phyloP scores from a whole-genome alignment of 2,329 filamentous ascomycete genomes.

The Monilinia fructigena region DNA sequence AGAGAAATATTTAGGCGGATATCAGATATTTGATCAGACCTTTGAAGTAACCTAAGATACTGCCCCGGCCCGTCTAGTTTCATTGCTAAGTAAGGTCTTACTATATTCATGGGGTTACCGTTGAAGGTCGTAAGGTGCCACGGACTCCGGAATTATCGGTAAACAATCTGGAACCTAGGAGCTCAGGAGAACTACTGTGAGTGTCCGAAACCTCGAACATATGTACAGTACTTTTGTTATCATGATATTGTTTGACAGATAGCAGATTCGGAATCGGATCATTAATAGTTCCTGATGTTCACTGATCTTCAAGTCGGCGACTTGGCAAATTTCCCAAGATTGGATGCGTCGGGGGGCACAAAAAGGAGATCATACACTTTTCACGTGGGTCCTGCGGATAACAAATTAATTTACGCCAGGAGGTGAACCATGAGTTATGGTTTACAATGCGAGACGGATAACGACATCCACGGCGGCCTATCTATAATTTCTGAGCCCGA shows the following conservation, averaged over 20 bases:
- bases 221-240: not conserved
- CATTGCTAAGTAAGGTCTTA: not conserved
- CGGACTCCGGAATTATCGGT: constrained; percentile 1
- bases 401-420: constrained; percentile 5
- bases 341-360: constrained; percentile 19
- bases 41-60: constrained; percentile 10
- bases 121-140: not conserved
- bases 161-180: constrained; percentile 10
- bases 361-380: constrained; percentile 14
- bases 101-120: constrained; percentile 3
- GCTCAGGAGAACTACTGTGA: constrained; percentile 1
- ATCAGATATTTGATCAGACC: not conserved
- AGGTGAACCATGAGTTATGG: constrained; percentile 13
- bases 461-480: constrained; percentile 19
- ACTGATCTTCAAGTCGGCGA: constrained; percentile 21
- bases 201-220: constrained; percentile 13
- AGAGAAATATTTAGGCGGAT: not conserved
- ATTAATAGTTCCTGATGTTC: constrained; percentile 14
- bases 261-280: constrained; percentile 6
- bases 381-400: constrained; percentile 13
- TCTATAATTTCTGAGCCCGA: constrained; percentile 17
- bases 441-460: constrained; percentile 22
- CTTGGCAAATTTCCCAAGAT: constrained; percentile 18
- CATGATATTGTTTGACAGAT: not conserved
- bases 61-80: not conserved